Evolutionary conservation across 768 basidiomycete genomes (phyloP), one percentile per base, ranked within the genome.

Genomic region (Pleurotus citrinopileatus): DNA sequence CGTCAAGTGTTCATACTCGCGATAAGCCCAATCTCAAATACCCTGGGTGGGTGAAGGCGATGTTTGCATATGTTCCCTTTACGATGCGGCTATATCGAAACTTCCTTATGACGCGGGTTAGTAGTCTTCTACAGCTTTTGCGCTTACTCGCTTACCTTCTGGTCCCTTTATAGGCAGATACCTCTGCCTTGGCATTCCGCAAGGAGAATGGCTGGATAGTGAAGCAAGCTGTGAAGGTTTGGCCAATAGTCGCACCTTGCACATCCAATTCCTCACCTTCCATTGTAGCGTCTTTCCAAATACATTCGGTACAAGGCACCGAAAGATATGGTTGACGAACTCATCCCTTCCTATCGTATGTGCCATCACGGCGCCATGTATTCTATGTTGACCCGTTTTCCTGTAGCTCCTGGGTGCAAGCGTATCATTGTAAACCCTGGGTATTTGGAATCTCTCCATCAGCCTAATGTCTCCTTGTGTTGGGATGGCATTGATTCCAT

Each of bases 381-480:
- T 42, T 40, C 34, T 51, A 38, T 40, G 20, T 55, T 45, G 38
- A 32, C 37, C 19, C 19, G 23, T 20, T 47, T 53, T 3, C 56
- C 55, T 25, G 29, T 54, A 82, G 81, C 77, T 38, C 75, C 78
- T 26, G 84, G 84, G 19, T 86, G 84, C 63, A 86, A 84, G 65
- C 75, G 86, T 34, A 75, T 86, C 17, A 78, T 87, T 28, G 70
- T 80, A 52, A 82, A 88, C 60, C 78, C 81, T 2, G 75, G 75
- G 15, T 86, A 84, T 61, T 73, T 87, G 17, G 63, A 74, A n/a
- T 68, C 73, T 22, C 64, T 87, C 47, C 69, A 79, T 51, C 70
- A 69, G 40, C 72, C 80, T 1, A 86, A 87, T 63, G 78, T 86
- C 28, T 67, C 67, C 17, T 57, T 86, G 40, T 65, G 60, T 15